Conservation (phyloP, 352 stramenopile genomes). For the Plasmopara viticola region DNA sequence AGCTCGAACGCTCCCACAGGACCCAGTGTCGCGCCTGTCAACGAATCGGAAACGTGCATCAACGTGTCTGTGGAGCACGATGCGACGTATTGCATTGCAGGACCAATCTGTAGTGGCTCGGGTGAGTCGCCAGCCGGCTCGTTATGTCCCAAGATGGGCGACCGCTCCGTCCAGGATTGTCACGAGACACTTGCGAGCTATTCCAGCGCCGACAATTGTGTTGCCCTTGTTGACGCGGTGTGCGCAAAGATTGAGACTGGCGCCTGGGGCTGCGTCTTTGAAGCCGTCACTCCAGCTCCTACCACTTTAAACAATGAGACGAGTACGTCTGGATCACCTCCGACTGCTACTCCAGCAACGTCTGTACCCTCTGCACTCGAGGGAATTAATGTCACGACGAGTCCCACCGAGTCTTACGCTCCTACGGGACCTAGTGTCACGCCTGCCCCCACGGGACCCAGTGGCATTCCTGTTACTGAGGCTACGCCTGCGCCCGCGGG, state of each 20-base stretch:
- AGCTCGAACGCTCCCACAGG: constrained; percentile 13
- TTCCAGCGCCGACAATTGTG: constrained; percentile 36
- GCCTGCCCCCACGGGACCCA: too few species aligned
- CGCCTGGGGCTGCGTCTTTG: constrained; percentile 62
- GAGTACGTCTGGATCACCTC: not conserved
- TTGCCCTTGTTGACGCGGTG: constrained; percentile 40
- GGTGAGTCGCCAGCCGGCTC: constrained; percentile 32
- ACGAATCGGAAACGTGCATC: constrained; percentile 29
- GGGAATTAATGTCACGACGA: too few species aligned
- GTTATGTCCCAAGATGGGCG: constrained; percentile 52
- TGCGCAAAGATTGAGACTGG: constrained; percentile 67
- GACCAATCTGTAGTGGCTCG: constrained; percentile 52
- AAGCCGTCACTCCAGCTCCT: constrained; percentile 2
- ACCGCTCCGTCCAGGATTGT: constrained; percentile 51
- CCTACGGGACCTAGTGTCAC: constrained; percentile 13
- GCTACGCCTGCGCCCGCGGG: too few species aligned
- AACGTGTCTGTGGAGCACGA: constrained; percentile 63
- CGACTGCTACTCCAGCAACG: constrained; percentile 12
- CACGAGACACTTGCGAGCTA: constrained; percentile 53
- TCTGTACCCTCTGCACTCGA: constrained; percentile 14
- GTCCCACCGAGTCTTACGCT: too few species aligned
- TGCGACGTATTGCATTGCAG: constrained; percentile 67
- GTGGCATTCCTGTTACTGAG: too few species aligned
- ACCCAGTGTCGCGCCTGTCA: constrained; percentile 16
- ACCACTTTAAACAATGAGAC: not conserved